Evolutionary conservation across 2,329 filamentous ascomycete species (phyloP).

Genomic region (Metarhizium rileyi): DNA sequence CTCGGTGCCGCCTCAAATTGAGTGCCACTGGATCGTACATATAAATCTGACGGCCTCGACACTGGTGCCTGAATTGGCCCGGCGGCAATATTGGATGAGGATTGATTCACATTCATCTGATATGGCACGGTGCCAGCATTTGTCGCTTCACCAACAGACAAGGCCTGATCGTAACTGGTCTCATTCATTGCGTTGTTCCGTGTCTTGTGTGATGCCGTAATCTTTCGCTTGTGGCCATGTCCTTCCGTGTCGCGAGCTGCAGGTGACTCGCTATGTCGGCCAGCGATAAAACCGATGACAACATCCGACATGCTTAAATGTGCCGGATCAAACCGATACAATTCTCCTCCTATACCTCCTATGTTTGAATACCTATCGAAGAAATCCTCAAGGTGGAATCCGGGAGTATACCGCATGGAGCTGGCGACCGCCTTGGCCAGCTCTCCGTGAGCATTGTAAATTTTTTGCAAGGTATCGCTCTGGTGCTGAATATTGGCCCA

Average conservation of each 20-base stretch:
- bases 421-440: conserved; percentile 64
- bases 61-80: conserved; percentile 11
- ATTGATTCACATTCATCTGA: background rate
- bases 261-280: conserved; percentile 45
- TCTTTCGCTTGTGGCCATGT: conserved; percentile 37
- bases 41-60: background rate
- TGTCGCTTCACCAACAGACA: background rate
- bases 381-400: conserved; percentile 80
- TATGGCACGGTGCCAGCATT: background rate
- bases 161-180: conserved; percentile 13
- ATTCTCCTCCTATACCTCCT: conserved; percentile 46
- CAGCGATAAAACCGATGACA: conserved; percentile 47
- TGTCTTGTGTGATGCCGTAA: conserved; percentile 16
- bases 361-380: conserved; percentile 67
- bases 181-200: background rate
- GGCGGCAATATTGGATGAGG: background rate
- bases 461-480: conserved; percentile 64
- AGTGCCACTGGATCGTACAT: background rate
- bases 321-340: conserved; percentile 59
- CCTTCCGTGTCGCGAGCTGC: conserved; percentile 26
- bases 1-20: background rate
- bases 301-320: conserved; percentile 65
- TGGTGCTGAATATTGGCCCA: conserved; percentile 78
- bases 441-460: conserved; percentile 71
- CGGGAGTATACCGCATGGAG: conserved; percentile 60